Evolutionary conservation across 495 filamentous ascomycete species (phyloP).

Genomic region (Hyphodiscus hymeniophilus): DNA sequence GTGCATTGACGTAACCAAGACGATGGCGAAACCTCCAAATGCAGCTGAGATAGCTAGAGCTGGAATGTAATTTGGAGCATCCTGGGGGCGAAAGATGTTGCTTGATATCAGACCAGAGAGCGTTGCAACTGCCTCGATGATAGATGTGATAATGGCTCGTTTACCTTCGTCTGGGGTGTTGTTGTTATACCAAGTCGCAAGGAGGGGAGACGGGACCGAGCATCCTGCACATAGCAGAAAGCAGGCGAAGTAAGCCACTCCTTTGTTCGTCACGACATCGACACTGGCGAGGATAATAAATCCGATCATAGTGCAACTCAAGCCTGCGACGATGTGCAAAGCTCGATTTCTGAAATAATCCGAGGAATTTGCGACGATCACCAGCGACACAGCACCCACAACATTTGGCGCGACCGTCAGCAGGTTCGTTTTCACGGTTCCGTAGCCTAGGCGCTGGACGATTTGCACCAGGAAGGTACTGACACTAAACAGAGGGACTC

Average conservation of each 20-base stretch:
- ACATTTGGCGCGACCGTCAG: constrained; percentile 71
- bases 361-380: constrained; percentile 59
- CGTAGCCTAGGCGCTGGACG: constrained; percentile 51
- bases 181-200: constrained; percentile 14
- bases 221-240: constrained; percentile 5
- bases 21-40: constrained; percentile 1
- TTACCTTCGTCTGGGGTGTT: constrained; percentile 8
- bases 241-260: too few relatives aligned
- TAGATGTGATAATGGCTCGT: constrained; percentile 1
- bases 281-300: constrained; percentile 70
- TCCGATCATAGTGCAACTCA: constrained; percentile 64
- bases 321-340: constrained; percentile 65
- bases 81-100: constrained; percentile 3
- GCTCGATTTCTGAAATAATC: constrained; percentile 60
- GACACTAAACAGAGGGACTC: constrained; percentile 66
- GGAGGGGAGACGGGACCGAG: constrained; percentile 5
- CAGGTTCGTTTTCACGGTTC: constrained; percentile 62
- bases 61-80: constrained; percentile 3
- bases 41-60: constrained; percentile 3
- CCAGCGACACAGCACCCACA: constrained; percentile 58
- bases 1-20: neutral
- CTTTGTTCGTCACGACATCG: constrained; percentile 35
- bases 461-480: constrained; percentile 70
- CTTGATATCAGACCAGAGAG: constrained; percentile 1
- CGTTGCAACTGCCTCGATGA: constrained; percentile 1